A percentile compares a stretch with the other conserved stretches of the same genome.
These are phyloP conservation scores for Hericium rajendrae DNA, from an alignment of 768 basidiomycete genomes.

Conservation along the genomic window DNA sequence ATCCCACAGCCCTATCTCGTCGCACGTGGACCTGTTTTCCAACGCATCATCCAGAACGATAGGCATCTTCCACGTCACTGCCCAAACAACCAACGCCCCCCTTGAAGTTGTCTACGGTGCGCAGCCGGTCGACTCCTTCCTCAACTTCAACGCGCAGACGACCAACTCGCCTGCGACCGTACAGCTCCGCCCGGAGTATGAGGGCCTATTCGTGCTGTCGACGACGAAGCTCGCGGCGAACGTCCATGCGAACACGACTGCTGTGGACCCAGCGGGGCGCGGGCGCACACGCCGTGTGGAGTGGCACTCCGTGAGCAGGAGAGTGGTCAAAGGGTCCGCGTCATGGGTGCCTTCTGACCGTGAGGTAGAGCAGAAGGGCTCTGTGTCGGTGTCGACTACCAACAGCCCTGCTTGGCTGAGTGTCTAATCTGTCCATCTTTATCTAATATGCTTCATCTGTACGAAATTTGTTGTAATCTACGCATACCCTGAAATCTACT, in stretches of 20 bases:
- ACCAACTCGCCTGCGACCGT: slow-evolving; percentile 19
- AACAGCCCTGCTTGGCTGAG: background rate
- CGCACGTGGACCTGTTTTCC: slow-evolving; percentile 25
- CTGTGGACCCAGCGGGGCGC: slow-evolving; percentile 26
- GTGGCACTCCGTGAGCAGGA: background rate
- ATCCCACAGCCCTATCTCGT: slow-evolving; percentile 23
- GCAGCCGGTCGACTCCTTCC: slow-evolving; percentile 27
- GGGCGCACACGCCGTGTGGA: slow-evolving; percentile 24
- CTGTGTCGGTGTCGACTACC: background rate
- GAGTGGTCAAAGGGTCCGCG: slow-evolving; percentile 5
- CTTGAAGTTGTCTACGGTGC: slow-evolving; percentile 21
- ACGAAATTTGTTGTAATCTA: too few species aligned
- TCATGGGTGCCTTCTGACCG: slow-evolving; percentile 7
- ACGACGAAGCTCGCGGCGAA: slow-evolving; percentile 16
- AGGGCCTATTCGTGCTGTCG: slow-evolving; percentile 29
- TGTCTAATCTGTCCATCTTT: too few species aligned
- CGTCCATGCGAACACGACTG: slow-evolving; percentile 14
- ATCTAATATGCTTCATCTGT: too few species aligned
- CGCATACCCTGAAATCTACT: too few species aligned
- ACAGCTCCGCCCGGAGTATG: slow-evolving; percentile 28
- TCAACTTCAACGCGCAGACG: slow-evolving; percentile 23
- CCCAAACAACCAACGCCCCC: slow-evolving; percentile 21
- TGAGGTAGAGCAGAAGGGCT: background rate
- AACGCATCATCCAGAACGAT: slow-evolving; percentile 13
- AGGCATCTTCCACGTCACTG: slow-evolving; percentile 25